Evolutionary conservation across 805 yeast species (phyloP), one percentile per base, ranked within the genome.

Genomic region (Cyberlindnera japonica): DNA sequence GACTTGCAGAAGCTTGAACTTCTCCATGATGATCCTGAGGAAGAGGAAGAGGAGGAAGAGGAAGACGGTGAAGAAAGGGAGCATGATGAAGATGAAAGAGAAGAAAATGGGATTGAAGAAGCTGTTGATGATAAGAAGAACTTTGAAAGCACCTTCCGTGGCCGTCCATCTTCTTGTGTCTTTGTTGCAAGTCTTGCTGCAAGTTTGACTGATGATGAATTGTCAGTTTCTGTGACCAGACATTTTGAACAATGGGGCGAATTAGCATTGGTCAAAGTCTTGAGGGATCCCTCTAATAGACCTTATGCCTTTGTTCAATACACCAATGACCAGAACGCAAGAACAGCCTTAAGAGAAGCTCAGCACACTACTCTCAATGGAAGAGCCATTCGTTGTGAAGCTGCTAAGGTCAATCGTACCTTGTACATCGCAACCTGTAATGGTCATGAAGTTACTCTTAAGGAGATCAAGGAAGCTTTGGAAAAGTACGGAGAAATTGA

Each of bases 251-350:
- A 61, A 56, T 89, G 82, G 79, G 95, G 96, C 7, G 67, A 71
- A 30, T 65, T 86, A 29, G 71, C 79, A 2, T 65, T 82, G 17
- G 95, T 87, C 13, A 89, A 89, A 56, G 95, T 89, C 3, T 69
- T 89, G 43, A 69, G 95, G 39, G 96, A 89, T 64, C 78, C 83
- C 13, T 71, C 79, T 17, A 83, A 83, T 55, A 71, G 95, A 34
- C 97, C 97, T 2, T 89, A 89, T 63, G 96, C 96, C 0, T 89
- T 89, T 71, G 95, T 89, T 33, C 96, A 89, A 64, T 89, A 84
- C 58, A 68, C 77, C 8, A 76, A 67, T 41, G 93, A 83, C 48
- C 67, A 63, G 8, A 91, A 83, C 49, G 89, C 95, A 5, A 69
- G 71, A 45, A 57, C 48, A 5, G 96, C 96, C 1, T 72, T 88